phyloP scores from a whole-genome alignment of 495 filamentous ascomycete species.

The Endocarpon pusillum region DNA sequence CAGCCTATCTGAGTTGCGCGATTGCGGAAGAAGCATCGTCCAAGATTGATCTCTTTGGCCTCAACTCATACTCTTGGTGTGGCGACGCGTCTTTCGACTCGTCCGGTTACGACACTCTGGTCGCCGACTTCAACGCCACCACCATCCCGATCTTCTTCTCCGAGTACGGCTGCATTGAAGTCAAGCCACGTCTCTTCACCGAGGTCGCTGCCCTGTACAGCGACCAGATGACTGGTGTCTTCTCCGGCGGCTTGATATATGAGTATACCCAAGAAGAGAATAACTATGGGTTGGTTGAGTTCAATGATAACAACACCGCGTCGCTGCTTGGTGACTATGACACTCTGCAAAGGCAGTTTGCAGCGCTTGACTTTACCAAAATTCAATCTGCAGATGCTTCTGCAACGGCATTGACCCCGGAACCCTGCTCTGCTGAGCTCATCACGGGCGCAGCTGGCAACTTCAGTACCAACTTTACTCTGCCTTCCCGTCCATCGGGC shows the following conservation, averaged over 20 bases:
- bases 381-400: slow-evolving; percentile 41
- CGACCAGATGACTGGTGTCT: slow-evolving; percentile 53
- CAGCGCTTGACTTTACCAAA: slow-evolving; percentile 48
- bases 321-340: slow-evolving; percentile 55
- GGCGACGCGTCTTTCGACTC: slow-evolving; percentile 54
- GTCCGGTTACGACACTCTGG: slow-evolving; percentile 55
- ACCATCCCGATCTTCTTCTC: slow-evolving; percentile 88
- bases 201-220: slow-evolving; percentile 74
- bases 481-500: slow-evolving; percentile 40
- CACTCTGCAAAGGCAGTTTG: slow-evolving; percentile 55
- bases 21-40: slow-evolving; percentile 46
- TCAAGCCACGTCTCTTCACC: slow-evolving; percentile 60
- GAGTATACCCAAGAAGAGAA: slow-evolving; percentile 69
- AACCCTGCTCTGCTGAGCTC: slow-evolving; percentile 39
- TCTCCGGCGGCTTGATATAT: slow-evolving; percentile 83
- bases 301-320: slow-evolving; percentile 47
- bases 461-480: slow-evolving; percentile 61
- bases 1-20: slow-evolving; percentile 72
- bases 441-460: slow-evolving; percentile 34
- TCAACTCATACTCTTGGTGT: slow-evolving; percentile 96
- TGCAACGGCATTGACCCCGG: slow-evolving; percentile 33
- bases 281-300: slow-evolving; percentile 61
- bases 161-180: slow-evolving; percentile 87
- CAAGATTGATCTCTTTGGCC: slow-evolving; percentile 69
- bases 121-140: slow-evolving; percentile 48